Evolutionary conservation across 441 rosid species (phyloP), one percentile per base, ranked within the genome.

Genomic region (Raphanus hybrid): DNA sequence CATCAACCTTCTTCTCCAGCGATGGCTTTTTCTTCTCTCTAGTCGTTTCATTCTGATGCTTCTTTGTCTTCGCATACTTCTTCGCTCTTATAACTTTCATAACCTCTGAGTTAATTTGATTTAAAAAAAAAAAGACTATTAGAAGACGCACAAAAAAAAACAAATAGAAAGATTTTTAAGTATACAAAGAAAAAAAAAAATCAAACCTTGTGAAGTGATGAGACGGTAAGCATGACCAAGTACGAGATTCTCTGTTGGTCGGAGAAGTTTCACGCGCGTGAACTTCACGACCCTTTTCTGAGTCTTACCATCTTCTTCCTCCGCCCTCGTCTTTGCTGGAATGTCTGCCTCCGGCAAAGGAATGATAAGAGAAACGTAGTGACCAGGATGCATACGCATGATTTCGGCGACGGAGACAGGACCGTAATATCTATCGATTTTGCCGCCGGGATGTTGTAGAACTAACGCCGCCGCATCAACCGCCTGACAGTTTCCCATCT

Each of bases 201-300:
- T 3, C 73, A 52, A 67, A 95, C 99, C 99, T 89, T 93, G 92
- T 68, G 98, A 85, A 74, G 98, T 92, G 74, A 95, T 82, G 61
- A 95, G 95, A 52, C 97, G 88, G 69, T 95, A 95, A 74, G 99
- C 98, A 79, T 95, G 99, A 69, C 98, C 99, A 20, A 95, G 98
- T 0, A 86, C 75, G 10, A 95, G 99, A 76, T 85, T 89, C 60
- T 95, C 97, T 9, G 64, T 83, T 1, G 96, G 96, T 67, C 98
- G 80, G 63, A 95, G 98, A 84, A 95, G 97, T 86, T 95, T 93
- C 50, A 95, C 97, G 20, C 95, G 94, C 41, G 99, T 91, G 80
- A 88, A 91, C 75, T 88, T 89, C 77, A 90, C 93, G 0, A 86
- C 80, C 64, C 83, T 87, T 66, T 84, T 88, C 35, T 83, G 82